Evolutionary conservation across 176 grass and related monocot species (phyloP).

Genomic region (Leersia perrieri): DNA sequence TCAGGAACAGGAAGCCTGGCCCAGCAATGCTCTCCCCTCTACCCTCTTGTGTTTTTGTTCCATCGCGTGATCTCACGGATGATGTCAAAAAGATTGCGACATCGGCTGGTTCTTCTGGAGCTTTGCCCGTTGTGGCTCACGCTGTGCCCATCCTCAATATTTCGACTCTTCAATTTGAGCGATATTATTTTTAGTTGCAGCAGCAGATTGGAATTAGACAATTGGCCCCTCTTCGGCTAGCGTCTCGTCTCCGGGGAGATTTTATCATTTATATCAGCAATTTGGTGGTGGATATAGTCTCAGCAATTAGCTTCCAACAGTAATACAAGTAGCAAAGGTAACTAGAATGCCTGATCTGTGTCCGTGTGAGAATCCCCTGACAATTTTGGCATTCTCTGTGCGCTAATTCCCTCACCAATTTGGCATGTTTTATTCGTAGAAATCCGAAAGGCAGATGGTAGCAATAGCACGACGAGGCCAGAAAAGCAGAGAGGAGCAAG

Average conservation of each 20-base stretch:
- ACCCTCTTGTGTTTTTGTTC: neutral
- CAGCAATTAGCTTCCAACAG: too few species aligned
- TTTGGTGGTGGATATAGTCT: too few species aligned
- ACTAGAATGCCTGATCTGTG: neutral
- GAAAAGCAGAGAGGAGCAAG: neutral
- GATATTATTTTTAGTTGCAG: too few species aligned
- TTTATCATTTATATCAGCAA: too few species aligned
- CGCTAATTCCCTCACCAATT: neutral
- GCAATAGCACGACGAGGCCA: neutral
- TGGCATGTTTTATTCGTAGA: neutral
- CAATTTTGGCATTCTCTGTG: too few species aligned
- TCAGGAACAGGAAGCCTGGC: neutral
- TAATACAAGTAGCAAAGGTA: neutral
- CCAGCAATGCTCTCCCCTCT: neutral
- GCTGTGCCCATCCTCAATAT: too few species aligned
- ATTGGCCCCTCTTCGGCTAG: too few species aligned
- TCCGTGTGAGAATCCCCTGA: neutral
- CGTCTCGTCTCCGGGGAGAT: too few species aligned
- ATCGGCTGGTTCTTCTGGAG: constrained; percentile 20
- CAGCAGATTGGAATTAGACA: too few species aligned
- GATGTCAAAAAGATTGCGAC: constrained; percentile 35
- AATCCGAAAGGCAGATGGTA: neutral
- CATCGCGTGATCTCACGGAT: constrained; percentile 37
- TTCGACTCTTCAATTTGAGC: too few species aligned
- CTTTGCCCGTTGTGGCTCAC: constrained; percentile 8